Base-by-base conservation (phyloP, 2,329 filamentous ascomycete species). In the Lachnellula subtilissima region DNA sequence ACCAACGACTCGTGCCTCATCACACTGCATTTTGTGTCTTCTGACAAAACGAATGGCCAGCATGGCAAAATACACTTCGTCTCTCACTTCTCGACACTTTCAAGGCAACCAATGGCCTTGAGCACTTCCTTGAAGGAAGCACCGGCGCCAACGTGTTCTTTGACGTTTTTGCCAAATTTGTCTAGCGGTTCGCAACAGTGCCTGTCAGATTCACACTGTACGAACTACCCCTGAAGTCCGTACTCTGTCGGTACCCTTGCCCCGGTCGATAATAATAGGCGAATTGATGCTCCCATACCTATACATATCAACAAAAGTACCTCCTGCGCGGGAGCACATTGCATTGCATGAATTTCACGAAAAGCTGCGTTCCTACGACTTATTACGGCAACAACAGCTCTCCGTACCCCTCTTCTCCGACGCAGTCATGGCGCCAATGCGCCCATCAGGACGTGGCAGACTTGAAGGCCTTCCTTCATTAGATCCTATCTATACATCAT, bases 401-500 rank as follows among this genome's bases (percentile, higher is more conserved):
- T 15, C 28, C 45, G 32, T 28, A 48, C 23, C 15, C 28, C 28
- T 32, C 23, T 48, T 40, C 35, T 40, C 37, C 48, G 32, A 45
- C 14, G 32, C 45, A 39, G 17, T 32, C 51, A 47, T 53, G 35
- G 35, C 45, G 12, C 45, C 43, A 36, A 40, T 23, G 19, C 39
- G 14, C 39, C 50, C 48, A 45, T 19, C 23, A 25, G 23, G 45
- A 42, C 22, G 23, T 36, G 36, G 28, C 35, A 55, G 39, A n/a
- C 36, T 47, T 28, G 32, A 42, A 11, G 17, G 37, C 22, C 22
- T 46, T 32, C 52, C 48, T 52, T 7, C 50, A 15, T 22, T 48
- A 22, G 32, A 35, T 56, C 50, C 55, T 22, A 52, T 60, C 48
- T 63, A 61, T 39, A 59, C 61, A 39, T 60, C 59, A 4, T 45